Conservation (phyloP, 2,329 filamentous ascomycete species). For the Trichoderma lentiforme region DNA sequence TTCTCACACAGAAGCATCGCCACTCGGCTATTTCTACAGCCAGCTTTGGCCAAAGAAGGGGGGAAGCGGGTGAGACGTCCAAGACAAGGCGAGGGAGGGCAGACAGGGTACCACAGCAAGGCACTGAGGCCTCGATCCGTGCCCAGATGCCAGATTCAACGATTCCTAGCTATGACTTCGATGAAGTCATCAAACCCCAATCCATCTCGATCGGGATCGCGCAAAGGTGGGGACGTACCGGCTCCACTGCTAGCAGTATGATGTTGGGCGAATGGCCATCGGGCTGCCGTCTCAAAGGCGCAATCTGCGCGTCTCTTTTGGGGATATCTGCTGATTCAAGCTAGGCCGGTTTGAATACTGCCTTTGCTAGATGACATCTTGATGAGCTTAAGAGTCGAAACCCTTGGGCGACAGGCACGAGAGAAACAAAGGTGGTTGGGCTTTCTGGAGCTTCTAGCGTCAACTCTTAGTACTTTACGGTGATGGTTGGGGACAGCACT, state of each 20-base stretch:
- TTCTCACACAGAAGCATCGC: not conserved
- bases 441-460: not conserved
- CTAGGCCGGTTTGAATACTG: not conserved
- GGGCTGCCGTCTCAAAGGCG: slow-evolving; percentile 12
- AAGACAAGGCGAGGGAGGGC: not conserved
- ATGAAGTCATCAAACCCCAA: slow-evolving; percentile 16
- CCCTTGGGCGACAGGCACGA: not conserved
- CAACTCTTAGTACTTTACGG: not conserved
- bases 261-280: not conserved
- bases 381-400: not conserved
- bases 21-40: not conserved
- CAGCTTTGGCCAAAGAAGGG: not conserved
- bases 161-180: not conserved
- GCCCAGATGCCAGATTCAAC: slow-evolving; percentile 14
- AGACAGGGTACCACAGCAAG: slow-evolving; percentile 5
- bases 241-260: not conserved
- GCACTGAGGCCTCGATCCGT: slow-evolving; percentile 4
- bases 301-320: not conserved
- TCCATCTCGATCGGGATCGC: slow-evolving; percentile 16
- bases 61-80: not conserved
- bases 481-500: not conserved
- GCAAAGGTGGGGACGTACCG: not conserved
- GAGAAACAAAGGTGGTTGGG: not conserved
- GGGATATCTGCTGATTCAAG: not conserved
- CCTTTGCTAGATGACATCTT: not conserved